Conservation (phyloP, 768 basidiomycete species). For the Kwoniella mangroviensis region DNA sequence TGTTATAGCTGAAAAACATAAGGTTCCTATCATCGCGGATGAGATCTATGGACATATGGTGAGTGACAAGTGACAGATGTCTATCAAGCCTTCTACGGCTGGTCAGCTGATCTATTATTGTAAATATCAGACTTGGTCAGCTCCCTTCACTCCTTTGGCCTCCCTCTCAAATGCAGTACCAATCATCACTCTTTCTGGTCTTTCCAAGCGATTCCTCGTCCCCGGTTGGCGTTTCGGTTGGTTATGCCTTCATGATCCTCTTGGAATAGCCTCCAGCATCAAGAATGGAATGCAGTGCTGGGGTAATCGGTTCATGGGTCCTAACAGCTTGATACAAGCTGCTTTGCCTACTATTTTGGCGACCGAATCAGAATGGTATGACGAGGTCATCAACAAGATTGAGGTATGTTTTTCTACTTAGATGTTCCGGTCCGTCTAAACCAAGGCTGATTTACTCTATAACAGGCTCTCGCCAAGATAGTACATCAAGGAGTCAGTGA, state of each 20-base stretch:
- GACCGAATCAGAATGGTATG: slow-evolving; percentile 45
- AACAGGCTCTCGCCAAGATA: slow-evolving; percentile 43
- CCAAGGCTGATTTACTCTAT: background rate
- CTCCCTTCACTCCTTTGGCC: slow-evolving; percentile 56
- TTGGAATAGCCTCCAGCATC: slow-evolving; percentile 45
- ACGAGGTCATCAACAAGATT: slow-evolving; percentile 47
- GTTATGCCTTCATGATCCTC: slow-evolving; percentile 57
- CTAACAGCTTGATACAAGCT: slow-evolving; percentile 49
- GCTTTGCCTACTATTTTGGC: slow-evolving; percentile 50
- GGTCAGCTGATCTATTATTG: background rate
- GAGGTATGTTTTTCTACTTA: slow-evolving; percentile 32
- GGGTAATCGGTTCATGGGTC: slow-evolving; percentile 57
- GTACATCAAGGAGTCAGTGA: slow-evolving; percentile 31
- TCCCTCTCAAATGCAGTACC: slow-evolving; percentile 51
- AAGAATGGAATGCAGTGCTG: slow-evolving; percentile 49
- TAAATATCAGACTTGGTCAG: slow-evolving; percentile 44
- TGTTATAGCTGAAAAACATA: slow-evolving; percentile 47
- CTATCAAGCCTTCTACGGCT: background rate
- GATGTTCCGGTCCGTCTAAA: background rate
- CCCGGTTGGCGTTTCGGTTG: slow-evolving; percentile 59
- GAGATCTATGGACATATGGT: slow-evolving; percentile 56
- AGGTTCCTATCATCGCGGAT: slow-evolving; percentile 57
- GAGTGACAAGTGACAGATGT: slow-evolving; percentile 8
- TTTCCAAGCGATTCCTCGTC: slow-evolving; percentile 59
- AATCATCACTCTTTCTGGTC: slow-evolving; percentile 56